Base-by-base conservation (phyloP, 345 rosid genomes). In the Trapa bicornis region DNA sequence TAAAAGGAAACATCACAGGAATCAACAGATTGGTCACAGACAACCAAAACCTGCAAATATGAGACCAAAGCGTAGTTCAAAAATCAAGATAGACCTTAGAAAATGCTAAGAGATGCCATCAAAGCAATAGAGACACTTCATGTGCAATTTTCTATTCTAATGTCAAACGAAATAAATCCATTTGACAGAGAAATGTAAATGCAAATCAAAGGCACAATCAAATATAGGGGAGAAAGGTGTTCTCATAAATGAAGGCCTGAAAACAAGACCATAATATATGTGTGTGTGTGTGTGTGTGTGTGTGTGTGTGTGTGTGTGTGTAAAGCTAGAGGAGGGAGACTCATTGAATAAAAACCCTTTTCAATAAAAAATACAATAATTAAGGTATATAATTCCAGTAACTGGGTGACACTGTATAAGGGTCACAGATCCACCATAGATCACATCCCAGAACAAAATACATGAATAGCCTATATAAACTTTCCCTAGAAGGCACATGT, bases 371-470 rank as follows among this genome's bases (percentile, higher is more conserved):
- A 58, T 38, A 58, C 33, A 54, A n/a, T 58, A 35, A 35, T 58
- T 58, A 12, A 32, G 13, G 61, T 37, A 22, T 15, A 4, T 57
- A 12, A 57, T 57, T 6, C 29, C 29, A 58, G 38, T 38, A 35
- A 94, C 99, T 93, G 97, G 76, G 29, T 22, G 29, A 22, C 29
- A 22, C 29, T 22, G 29, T 22, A 22, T 22, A 22, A 22, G 29
- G 29, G 29, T 22, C 29, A 91, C 97, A 75, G 96, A 90, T 60
- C 96, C 86, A 73, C 17, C 80, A 76, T 67, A 95, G 94, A 67
- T 96, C 87, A 75, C 96, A 85, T 72, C 77, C 89, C 97, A 72
- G 16, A 12, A 65, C 80, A 91, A 78, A 85, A 94, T 67, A 76
- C 47, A 41, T 87, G 89, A 39, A 93, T 91, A 75, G 77, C 58